Evolutionary conservation across 2,329 filamentous ascomycete genomes (phyloP), one percentile per base, ranked within the genome.

Genomic region (Furcasterigmium furcatum): DNA sequence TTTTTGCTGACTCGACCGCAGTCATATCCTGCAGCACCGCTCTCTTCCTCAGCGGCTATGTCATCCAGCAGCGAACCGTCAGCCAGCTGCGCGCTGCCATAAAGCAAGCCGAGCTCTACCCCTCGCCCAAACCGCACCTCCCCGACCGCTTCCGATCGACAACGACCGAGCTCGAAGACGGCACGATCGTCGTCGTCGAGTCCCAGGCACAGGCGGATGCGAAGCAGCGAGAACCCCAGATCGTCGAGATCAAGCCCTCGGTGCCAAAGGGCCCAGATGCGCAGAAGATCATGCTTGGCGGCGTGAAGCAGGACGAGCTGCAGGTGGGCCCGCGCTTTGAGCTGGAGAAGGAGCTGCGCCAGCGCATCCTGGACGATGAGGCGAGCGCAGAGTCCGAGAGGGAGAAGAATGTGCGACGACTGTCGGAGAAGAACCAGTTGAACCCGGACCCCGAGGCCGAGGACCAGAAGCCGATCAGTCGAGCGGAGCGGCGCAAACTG

Each of bases 11-110:
- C 34, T 12, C 12, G n/a, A 46, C 16, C 30, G 24, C 47, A 85
- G 87, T 96, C 48, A 71, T 88, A 52, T 63, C 88, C 21, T 96
- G 89, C 66, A 95, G 91, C 4, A 65, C 84, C 30, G 80, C 91
- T 5, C 82, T 96, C 21, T 96, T 96, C 64, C 74, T 96, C 25
- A 90, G 88, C 43, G 91, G 91, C 58, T 96, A 95, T 64, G 79
- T 84, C 4, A 77, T 96, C 44, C 91, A 96, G 59, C 91, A 96
- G 65, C 82, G 89, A 56, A 94, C 90, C 1, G 80, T 96, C 5
- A 80, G 79, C 51, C 85, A 85, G 55, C 77, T 96, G 25, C 87
- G 92, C 57, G 72, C 76, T 46, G 87, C 87, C 16, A 85, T 96
- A 57, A 77, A 77, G 54, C 30, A 36, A 10, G 77, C 74, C 42